Percentiles rank a stretch among this genome's conserved stretches.
These are phyloP conservation scores for Diphasiastrum complanatum DNA, from an alignment of 83 land plant species.

Conservation along the genomic window DNA sequence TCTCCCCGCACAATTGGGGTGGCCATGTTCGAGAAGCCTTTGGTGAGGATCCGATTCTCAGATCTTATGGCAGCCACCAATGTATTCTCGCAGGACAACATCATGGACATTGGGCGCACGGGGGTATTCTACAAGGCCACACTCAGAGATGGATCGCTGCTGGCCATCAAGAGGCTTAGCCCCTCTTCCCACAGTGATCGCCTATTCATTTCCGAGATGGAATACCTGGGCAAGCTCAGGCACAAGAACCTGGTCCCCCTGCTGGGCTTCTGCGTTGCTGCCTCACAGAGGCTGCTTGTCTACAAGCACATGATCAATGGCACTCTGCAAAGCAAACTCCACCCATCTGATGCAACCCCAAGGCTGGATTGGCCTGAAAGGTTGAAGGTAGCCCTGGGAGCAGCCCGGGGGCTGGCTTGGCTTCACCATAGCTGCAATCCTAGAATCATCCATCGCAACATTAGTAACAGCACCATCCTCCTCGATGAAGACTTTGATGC, in stretches of 20 bases:
- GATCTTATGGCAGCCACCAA: constrained; percentile 36
- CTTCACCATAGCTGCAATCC: too few relatives aligned
- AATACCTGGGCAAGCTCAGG: neutral
- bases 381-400: neutral
- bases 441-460: constrained; percentile 4
- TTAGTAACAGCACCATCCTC: constrained; percentile 5
- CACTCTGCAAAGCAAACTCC: neutral
- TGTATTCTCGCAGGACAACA: constrained; percentile 24
- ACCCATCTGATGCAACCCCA: neutral
- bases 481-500: too few relatives aligned
- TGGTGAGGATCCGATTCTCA: constrained; percentile 26
- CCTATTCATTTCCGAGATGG: constrained; percentile 22
- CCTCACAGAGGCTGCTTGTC: neutral
- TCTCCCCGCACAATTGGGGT: constrained; percentile 16
- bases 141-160: constrained; percentile 29
- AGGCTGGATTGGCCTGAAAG: constrained; percentile 7
- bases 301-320: too few relatives aligned
- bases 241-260: constrained; percentile 11
- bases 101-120: constrained; percentile 16
- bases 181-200: constrained; percentile 17
- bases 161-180: constrained; percentile 31
- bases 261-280: constrained; percentile 9
- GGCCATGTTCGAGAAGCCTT: constrained; percentile 33
- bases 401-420: constrained; percentile 5
- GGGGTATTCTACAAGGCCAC: constrained; percentile 27